Conservation (phyloP, 257 asterid genomes). For the Jasminum sambac region DNA sequence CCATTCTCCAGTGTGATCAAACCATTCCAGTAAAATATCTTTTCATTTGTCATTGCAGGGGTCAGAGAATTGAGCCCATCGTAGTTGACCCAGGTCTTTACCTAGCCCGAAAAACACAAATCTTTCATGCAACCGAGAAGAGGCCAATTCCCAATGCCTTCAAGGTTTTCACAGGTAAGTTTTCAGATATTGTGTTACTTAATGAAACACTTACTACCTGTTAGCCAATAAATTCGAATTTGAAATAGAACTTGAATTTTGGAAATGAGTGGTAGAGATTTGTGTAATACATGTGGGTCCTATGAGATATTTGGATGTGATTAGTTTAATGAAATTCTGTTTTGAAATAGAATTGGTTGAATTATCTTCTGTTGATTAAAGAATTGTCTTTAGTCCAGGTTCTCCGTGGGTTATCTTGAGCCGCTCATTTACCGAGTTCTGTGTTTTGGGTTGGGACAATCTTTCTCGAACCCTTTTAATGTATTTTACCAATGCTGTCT, state of each 20-base stretch:
- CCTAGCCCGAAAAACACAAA: constrained; percentile 81
- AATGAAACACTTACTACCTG: not conserved
- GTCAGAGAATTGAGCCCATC: constrained; percentile 73
- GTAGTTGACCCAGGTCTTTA: constrained; percentile 95
- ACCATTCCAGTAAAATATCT: constrained; percentile 23
- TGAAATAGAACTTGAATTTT: too few relatives aligned
- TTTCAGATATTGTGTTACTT: not conserved
- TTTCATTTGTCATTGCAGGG: constrained; percentile 49
- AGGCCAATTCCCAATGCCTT: constrained; percentile 91
- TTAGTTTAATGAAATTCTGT: too few relatives aligned
- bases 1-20: constrained; percentile 1
- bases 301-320: too few relatives aligned
- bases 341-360: too few relatives aligned
- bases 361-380: not conserved
- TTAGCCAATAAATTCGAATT: not conserved
- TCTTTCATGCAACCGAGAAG: constrained; percentile 88
- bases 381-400: constrained; percentile 44
- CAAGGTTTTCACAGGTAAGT: constrained; percentile 79
- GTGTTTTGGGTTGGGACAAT: constrained; percentile 93
- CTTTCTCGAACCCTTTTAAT: constrained; percentile 89
- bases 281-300: too few relatives aligned
- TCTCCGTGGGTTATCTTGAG: constrained; percentile 94
- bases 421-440: constrained; percentile 82
- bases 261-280: too few relatives aligned
- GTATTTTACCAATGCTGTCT: constrained; percentile 65